Evolutionary conservation across 257 asterid species (phyloP).

Genomic region (Solanum bukasovii): DNA sequence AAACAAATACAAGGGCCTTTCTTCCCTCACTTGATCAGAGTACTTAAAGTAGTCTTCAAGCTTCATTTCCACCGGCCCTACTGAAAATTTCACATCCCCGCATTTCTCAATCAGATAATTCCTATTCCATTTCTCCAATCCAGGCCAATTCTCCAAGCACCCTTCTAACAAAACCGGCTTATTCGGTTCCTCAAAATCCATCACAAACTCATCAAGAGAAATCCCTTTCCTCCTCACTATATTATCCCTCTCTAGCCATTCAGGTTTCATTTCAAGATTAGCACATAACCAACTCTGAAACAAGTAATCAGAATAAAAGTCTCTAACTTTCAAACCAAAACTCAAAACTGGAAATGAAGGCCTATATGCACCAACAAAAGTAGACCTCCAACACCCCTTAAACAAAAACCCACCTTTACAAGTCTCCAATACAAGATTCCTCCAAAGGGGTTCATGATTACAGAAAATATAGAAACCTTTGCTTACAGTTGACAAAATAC

Average conservation of each 20-base stretch:
- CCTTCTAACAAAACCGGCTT: conserved; percentile 84
- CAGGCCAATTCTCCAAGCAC: conserved; percentile 69
- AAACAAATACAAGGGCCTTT: conserved; percentile 84
- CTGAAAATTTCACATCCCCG: conserved; percentile 50
- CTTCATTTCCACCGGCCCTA: conserved; percentile 84
- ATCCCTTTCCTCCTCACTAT: conserved; percentile 57
- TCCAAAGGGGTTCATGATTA: conserved; percentile 91
- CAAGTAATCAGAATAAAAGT: conserved; percentile 91
- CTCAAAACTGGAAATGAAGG: conserved; percentile 16
- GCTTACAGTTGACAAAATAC: conserved; percentile 73
- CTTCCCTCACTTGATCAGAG: conserved; percentile 77
- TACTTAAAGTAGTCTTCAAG: conserved; percentile 59
- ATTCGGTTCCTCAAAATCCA: conserved; percentile 68
- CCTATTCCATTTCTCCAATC: conserved; percentile 71
- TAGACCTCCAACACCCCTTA: conserved; percentile 60
- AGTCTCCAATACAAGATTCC: conserved; percentile 61
- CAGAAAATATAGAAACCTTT: conserved; percentile 88
- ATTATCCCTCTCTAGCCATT: conserved; percentile 88
- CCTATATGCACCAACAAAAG: conserved; percentile 23
- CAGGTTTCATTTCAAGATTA: conserved; percentile 91
- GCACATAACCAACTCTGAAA: conserved; percentile 99
- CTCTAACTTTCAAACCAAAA: conserved; percentile 45
- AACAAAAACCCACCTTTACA: conserved; percentile 47
- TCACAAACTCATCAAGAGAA: conserved; percentile 65
- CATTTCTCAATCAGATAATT: conserved; percentile 47